Base-by-base conservation (phyloP, 371 early-diverging fungal genomes). In the Mortierella sp. region DNA sequence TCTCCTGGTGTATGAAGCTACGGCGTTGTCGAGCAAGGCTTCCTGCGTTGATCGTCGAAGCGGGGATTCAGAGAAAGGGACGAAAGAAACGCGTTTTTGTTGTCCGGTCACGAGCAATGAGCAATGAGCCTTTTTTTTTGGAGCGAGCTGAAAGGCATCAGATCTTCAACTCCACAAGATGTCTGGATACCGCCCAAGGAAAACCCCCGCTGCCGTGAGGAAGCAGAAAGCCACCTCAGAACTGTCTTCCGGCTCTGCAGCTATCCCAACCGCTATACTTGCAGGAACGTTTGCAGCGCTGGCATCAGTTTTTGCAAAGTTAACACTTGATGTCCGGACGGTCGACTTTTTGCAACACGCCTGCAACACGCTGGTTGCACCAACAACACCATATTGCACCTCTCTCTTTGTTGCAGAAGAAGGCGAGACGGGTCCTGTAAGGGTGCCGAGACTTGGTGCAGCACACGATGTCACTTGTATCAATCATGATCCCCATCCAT, bases 261-360 rank as follows among this genome's bases (percentile, higher is more conserved):
- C 70, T 46, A 64, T 76, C 41, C 63, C 66, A 41, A 66, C 76
- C 1, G 70, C 76, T 10, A 68, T 69, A 52, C 67, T 73, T 1
- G 72, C 90, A 42, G 92, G 92, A 6, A 61, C 84, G 6, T 92
- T 90, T 82, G 92, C 92, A 1, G 86, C 91, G 24, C 80, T 90
- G 23, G 87, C 91, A 24, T 91, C 91, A 16, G 90, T 91, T n/a
- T 89, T 87, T 83, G 92, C 91, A 49, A 92, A 92, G 54, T 82
- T 92, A 12, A 89, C 87, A 52, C 82, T 87, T 18, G 88, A 90
- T 70, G 81, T 78, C 27, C 72, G 84, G 27, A 88, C 89, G 23
- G 70, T 80, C 39, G 64, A 76, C 43, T 76, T 76, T 58, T 58
- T 76, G 24, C 65, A 46, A 19, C 0, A 34, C 26, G 80, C 46